phyloP scores from a whole-genome alignment of 2,329 filamentous ascomycete species.

The Stachybotrys echinatus region DNA sequence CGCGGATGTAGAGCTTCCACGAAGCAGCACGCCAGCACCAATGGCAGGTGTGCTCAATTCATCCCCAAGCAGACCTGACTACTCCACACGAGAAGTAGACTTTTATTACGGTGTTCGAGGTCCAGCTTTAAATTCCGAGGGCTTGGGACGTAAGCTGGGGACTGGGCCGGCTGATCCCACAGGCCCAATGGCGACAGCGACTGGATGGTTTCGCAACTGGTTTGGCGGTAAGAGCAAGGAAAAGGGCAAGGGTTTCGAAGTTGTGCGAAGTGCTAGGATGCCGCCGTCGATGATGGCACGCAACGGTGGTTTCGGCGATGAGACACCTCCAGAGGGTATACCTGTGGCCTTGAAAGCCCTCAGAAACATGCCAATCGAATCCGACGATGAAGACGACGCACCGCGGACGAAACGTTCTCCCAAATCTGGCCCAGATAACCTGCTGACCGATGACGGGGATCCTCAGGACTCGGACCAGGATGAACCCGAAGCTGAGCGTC shows the following conservation, averaged over 20 bases:
- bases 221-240: conserved; percentile 86
- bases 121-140: conserved; percentile 76
- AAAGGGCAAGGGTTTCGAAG: conserved; percentile 94
- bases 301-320: conserved; percentile 52
- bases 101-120: conserved; percentile 95
- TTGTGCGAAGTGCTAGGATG: conserved; percentile 84
- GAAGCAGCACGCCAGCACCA: conserved; percentile 40
- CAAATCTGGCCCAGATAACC: conserved; percentile 23
- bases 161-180: conserved; percentile 95
- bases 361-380: conserved; percentile 57
- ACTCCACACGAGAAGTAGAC: conserved; percentile 90
- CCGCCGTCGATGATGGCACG: conserved; percentile 64
- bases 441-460: conserved; percentile 42
- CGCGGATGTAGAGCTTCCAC: conserved; percentile 33
- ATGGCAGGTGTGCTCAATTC: conserved; percentile 25
- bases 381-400: conserved; percentile 48
- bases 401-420: conserved; percentile 17
- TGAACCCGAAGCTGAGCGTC: conserved; percentile 26
- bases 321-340: conserved; percentile 62
- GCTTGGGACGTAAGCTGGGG: conserved; percentile 76
- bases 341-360: conserved; percentile 59
- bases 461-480: conserved; percentile 40
- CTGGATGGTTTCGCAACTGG: conserved; percentile 79
- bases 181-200: conserved; percentile 81
- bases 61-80: conserved; percentile 66